These are phyloP conservation scores for Malbranchea zuffiana DNA, from an alignment of 2,329 filamentous ascomycete genomes.

Conservation along the genomic window DNA sequence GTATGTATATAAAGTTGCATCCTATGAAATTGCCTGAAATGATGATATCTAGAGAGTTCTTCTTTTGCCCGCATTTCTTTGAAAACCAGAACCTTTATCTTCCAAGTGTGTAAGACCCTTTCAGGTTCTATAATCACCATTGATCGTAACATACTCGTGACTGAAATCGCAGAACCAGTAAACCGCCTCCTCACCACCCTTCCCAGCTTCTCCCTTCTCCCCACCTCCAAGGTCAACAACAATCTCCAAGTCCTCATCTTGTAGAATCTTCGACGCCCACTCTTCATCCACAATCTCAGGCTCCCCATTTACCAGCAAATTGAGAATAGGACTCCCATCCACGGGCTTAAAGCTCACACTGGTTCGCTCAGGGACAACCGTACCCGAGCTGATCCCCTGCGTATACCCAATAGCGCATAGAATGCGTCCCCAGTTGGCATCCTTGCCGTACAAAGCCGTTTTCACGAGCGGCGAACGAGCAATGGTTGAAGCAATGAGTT, in stretches of 20 bases:
- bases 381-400: conserved; percentile 35
- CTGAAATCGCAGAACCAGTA: conserved; percentile 60
- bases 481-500: conserved; percentile 74
- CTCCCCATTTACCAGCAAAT: conserved; percentile 50
- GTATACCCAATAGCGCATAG: conserved; percentile 86
- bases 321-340: conserved; percentile 46
- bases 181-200: conserved; percentile 43
- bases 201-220: conserved; percentile 29
- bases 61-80: no score
- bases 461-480: conserved; percentile 89
- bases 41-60: no score
- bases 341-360: conserved; percentile 52
- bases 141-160: conserved; percentile 60
- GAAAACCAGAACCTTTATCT: no score
- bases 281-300: conserved; percentile 52
- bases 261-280: conserved; percentile 48
- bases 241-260: conserved; percentile 53
- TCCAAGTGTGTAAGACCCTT: no score
- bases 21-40: no score
- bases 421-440: conserved; percentile 97
- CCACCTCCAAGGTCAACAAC: conserved; percentile 48
- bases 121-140: conserved; percentile 55
- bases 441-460: conserved; percentile 90
- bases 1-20: no score
- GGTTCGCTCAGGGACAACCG: conserved; percentile 45